Evolutionary conservation across 1,139 yeast species (phyloP), one percentile per base, ranked within the genome.

Genomic region (Blastobotrys ciferrii): DNA sequence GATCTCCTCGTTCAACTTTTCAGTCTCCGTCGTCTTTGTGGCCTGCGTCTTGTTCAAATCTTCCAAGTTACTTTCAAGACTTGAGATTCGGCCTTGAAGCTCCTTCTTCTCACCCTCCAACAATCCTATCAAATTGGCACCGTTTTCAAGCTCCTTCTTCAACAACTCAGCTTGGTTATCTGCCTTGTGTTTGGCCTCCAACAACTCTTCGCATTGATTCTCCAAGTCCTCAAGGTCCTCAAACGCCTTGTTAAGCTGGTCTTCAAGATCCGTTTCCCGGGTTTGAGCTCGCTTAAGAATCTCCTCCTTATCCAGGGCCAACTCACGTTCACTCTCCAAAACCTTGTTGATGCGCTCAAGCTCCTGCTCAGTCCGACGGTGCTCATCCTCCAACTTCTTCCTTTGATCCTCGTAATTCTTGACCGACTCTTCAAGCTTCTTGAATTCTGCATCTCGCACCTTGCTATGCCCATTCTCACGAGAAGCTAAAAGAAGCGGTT

Each of bases 401-500:
- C 67, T 69, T 44, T 73, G 71, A 4, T 56, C 55, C 43, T 74
- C 72, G 17, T 71, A 55, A 2, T 61, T 62, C 44, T 59, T 58
- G 13, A 68, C 60, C 35, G 66, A 66, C 19, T 60, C 60, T 53
- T 81, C 87, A 32, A 87, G 70, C 41, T 71, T 71, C 50, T 75
- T 77, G 47, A 87, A 71, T 53, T 82, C 80, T 13, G 82, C 82
- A 51, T 80, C 82, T 58, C 81, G 74, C 52, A 67, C 70, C 54
- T 77, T 80, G 11, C 77, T 71, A 57, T 77, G 82, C 47, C 77
- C 70, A 0, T 81, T 78, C 56, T 81, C 82, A 31, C 74, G 70
- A 0, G 88, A 77, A 7, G 86, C 87, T 50, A 81, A 82, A 19
- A 89, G 69, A 45, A 91, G 68, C 0, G 98, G 98, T 57, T 86